Conservation (phyloP, 441 rosid genomes). For the Brassica hybrid region DNA sequence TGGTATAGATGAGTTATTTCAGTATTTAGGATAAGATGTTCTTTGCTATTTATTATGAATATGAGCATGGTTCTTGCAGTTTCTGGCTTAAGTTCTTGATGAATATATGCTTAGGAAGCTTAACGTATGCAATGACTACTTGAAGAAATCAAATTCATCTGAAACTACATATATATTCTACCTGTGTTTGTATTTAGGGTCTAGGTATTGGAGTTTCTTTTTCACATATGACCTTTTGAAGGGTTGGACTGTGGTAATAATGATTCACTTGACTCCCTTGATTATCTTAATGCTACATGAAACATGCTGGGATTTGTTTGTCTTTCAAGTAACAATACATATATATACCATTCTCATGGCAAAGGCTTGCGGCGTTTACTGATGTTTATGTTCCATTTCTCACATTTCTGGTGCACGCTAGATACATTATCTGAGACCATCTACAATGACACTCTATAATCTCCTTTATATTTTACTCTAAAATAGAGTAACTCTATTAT, state of each 20-base stretch:
- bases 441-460: too few species aligned
- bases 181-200: conserved; percentile 28
- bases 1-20: conserved; percentile 17
- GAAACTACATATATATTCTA: conserved; percentile 6
- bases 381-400: conserved; percentile 12
- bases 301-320: conserved; percentile 15
- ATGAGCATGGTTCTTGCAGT: conserved; percentile 23
- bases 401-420: conserved; percentile 55
- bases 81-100: neutral
- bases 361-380: conserved; percentile 14
- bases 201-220: conserved; percentile 9
- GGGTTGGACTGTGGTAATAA: conserved; percentile 24
- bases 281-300: conserved; percentile 14
- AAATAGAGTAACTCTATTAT: too few species aligned
- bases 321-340: conserved; percentile 13
- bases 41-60: conserved; percentile 17
- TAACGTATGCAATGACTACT: conserved; percentile 1
- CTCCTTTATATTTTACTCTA: too few species aligned
- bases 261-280: conserved; percentile 14
- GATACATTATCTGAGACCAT: conserved; percentile 32
- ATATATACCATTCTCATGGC: conserved; percentile 2
- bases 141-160: conserved; percentile 10
- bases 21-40: conserved; percentile 9
- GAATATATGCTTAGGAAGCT: conserved; percentile 13
- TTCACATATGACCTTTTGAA: neutral